Conservation (phyloP, 2,329 filamentous ascomycete genomes). For the Magnaporthiopsis poae region DNA sequence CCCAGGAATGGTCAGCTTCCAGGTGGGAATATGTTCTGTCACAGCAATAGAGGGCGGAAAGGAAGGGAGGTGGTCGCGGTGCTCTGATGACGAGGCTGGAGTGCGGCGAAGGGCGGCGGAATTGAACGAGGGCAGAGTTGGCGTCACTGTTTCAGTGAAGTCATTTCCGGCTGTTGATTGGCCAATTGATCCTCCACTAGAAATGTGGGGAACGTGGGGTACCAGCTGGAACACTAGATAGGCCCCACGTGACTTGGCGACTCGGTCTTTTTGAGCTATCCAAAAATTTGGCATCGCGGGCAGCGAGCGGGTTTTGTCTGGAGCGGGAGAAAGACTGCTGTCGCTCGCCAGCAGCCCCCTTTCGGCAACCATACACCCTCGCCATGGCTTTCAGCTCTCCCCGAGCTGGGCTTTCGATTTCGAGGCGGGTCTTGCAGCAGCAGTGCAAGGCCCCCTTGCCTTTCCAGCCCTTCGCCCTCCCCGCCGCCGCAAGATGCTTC, state of each 20-base stretch:
- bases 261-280: background rate
- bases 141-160: background rate
- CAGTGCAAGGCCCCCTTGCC: constrained; percentile 16
- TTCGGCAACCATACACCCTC: constrained; percentile 9
- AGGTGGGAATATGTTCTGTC: background rate
- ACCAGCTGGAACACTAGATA: background rate
- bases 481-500: constrained; percentile 1
- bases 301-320: background rate
- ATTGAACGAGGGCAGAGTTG: background rate
- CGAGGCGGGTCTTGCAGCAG: constrained; percentile 23
- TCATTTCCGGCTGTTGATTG: background rate
- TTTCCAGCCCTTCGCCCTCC: background rate
- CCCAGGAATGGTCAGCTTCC: background rate
- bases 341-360: background rate
- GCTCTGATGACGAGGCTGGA: too few species aligned
- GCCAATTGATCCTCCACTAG: background rate
- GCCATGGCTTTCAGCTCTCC: constrained; percentile 27
- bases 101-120: too few species aligned
- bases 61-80: background rate
- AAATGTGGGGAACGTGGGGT: background rate
- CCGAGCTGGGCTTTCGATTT: constrained; percentile 22
- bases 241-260: constrained; percentile 6
- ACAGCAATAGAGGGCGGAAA: background rate
- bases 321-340: background rate
- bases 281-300: background rate